Percentiles rank a stretch among this genome's conserved stretches.
Conservation (phyloP, 116 monocot species). For the Thalassia testudinum region DNA sequence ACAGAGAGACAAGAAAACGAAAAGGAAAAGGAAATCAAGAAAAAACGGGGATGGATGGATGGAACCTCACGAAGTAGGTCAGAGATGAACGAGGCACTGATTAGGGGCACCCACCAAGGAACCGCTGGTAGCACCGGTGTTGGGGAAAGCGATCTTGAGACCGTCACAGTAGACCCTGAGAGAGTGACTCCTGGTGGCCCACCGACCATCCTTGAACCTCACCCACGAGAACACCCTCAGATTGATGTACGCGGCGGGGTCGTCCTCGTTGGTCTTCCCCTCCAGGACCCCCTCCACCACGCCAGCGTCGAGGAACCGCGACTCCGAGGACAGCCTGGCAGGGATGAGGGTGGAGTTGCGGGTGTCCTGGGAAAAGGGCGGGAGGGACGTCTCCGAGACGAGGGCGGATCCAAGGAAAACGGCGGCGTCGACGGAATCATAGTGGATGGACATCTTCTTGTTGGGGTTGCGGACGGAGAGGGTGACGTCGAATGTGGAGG, state of each 20-base stretch:
- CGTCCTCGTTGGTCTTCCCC: neutral
- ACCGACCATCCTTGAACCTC: slow-evolving; percentile 6
- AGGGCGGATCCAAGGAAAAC: neutral
- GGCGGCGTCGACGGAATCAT: slow-evolving; percentile 5
- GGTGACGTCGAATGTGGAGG: slow-evolving; percentile 22
- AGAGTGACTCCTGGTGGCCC: slow-evolving; percentile 11
- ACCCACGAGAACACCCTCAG: slow-evolving; percentile 10
- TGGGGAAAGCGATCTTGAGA: slow-evolving; percentile 7
- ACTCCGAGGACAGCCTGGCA: slow-evolving; percentile 7
- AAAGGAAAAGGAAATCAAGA: too few relatives aligned
- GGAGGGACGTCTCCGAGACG: neutral
- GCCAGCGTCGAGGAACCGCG: slow-evolving; percentile 7
- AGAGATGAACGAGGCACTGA: slow-evolving; percentile 12
- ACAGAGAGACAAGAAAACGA: too few relatives aligned
- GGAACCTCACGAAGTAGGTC: too few relatives aligned
- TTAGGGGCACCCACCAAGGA: slow-evolving; percentile 5
- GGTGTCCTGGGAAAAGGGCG: slow-evolving; percentile 10
- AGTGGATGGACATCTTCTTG: slow-evolving; percentile 9
- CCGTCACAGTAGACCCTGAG: slow-evolving; percentile 17
- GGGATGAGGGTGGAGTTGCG: slow-evolving; percentile 5
- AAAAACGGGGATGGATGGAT: too few relatives aligned
- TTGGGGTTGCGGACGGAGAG: slow-evolving; percentile 28
- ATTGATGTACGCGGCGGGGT: slow-evolving; percentile 3
- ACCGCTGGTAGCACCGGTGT: slow-evolving; percentile 9
- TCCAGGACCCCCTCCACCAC: slow-evolving; percentile 3